Base-by-base conservation (phyloP, 179 eudicot genomes). In the Sideroxylon spinosum region DNA sequence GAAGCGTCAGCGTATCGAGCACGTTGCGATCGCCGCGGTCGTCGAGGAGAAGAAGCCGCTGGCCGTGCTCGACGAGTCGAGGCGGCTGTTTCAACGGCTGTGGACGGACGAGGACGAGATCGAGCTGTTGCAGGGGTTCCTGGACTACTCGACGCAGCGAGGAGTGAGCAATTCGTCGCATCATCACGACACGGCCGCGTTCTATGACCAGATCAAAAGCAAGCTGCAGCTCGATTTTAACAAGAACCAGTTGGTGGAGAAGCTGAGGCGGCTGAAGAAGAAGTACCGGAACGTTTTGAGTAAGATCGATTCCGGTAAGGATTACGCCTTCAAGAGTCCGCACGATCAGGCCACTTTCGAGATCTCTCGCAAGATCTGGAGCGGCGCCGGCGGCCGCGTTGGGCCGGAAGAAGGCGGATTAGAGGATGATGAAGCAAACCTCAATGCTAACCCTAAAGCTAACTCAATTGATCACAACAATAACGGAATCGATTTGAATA, bases 51-150 rank as follows among this genome's bases (percentile, higher is more conserved):
- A 80, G 71, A 86, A 81, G 71, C 93, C 91, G 57, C 10, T 68
- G 19, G 82, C 82, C 0, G 53, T 75, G 8, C 9, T 81, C 17
- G 97, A 93, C 37, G 98, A 93, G 76, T 85, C 93, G 0, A 78
- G 97, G 52, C 78, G 86, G 78, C 79, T 95, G 17, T 95, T 95
- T 57, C 98, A 95, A 74, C 86, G 98, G 1, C 80, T 95, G 0
- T 95, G 97, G 97, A 93, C 97, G 0, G 97, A 95, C 65, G 98
- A 95, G 75, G 98, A 95, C 70, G 98, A 95, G 89, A 95, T 95
- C 86, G 98, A 95, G 88, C 90, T 95, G 0, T 73, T 95, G 4
- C 91, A 89, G 23, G 99, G 99, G 19, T 95, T 95, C 71, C 84
- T 90, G 0, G 98, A 90, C 0, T 93, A 90, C 74, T 89, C 87